Evolutionary conservation across 2,329 filamentous ascomycete species (phyloP), one percentile per base, ranked within the genome.

Genomic region (Hansfordia pulvinata): DNA sequence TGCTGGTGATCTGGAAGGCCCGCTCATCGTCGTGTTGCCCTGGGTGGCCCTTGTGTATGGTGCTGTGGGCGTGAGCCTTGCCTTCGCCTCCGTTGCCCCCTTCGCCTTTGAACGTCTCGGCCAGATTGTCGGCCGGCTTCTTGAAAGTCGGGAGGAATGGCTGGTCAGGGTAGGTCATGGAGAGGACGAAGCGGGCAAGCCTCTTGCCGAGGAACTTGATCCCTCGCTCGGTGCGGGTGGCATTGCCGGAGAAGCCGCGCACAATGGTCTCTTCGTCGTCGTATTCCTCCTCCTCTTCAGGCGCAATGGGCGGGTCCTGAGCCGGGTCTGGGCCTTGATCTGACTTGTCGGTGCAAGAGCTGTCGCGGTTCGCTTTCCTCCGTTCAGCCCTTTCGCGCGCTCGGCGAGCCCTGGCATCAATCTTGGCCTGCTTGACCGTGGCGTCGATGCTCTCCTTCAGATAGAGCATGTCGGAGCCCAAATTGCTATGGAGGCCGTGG

Each of bases 121-220:
- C 34, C 39, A 60, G 44, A 29, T 55, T 52, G 35, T 64, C 58
- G 2, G 59, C 45, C 4, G 56, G 50, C 6, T 58, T 58, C 41
- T 72, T 72, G 10, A 58, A 52, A 14, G 60, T 56, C 1, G 88
- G 86, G 2, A 86, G 60, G 42, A 77, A 93, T 4, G 88, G 85
- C 42, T 96, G 86, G 44, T 94, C 85, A 1, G 90, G 90, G 46
- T 93, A 93, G 17, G 88, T 93, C 57, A 93, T 76, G 27, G 77
- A 69, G 22, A 98, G 62, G 17, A 96, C 72, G 47, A 88, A 93
- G 57, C 86, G 86, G 12, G 90, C 90, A 15, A 98, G 68, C 26
- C 90, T 72, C 50, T 96, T 96, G 12, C 90, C 90, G 5, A 98
- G 69, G 50, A 93, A 98, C 50, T 96, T 93, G 44, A 98, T 96